These are phyloP conservation scores for Tephrocybe sp. DNA, from an alignment of 768 basidiomycete species.

Conservation along the genomic window DNA sequence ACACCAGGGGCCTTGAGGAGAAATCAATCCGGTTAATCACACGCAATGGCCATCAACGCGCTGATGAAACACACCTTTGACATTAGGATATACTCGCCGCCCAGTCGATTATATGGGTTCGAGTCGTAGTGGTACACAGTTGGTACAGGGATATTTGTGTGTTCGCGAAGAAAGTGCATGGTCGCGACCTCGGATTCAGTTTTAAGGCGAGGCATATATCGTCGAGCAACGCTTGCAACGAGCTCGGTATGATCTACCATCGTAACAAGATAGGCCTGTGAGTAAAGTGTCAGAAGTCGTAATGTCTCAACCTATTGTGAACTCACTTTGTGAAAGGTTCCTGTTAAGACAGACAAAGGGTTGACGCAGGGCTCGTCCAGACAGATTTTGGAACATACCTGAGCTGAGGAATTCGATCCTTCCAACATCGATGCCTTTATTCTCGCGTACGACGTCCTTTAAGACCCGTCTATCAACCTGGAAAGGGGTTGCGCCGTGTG, in stretches of 20 bases:
- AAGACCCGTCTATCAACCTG: slow-evolving; percentile 74
- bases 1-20: slow-evolving; percentile 65
- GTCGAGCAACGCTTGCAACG: slow-evolving; percentile 78
- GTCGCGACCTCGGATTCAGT: slow-evolving; percentile 88
- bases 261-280: slow-evolving; percentile 75
- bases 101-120: slow-evolving; percentile 82
- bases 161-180: slow-evolving; percentile 73
- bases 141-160: slow-evolving; percentile 73
- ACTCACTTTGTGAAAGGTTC: slow-evolving; percentile 81
- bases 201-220: slow-evolving; percentile 85
- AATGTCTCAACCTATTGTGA: neutral
- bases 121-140: slow-evolving; percentile 76
- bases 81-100: slow-evolving; percentile 87
- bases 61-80: slow-evolving; percentile 58
- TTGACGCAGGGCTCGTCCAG: slow-evolving; percentile 17
- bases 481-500: slow-evolving; percentile 67
- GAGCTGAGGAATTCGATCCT: slow-evolving; percentile 74
- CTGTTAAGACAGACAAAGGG: slow-evolving; percentile 32
- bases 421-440: slow-evolving; percentile 63
- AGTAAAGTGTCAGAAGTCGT: slow-evolving; percentile 6
- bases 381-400: slow-evolving; percentile 42
- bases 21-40: slow-evolving; percentile 9
- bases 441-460: slow-evolving; percentile 76
- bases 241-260: slow-evolving; percentile 60
- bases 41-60: neutral